These are phyloP conservation scores for Entophlyctis helioformis DNA, from an alignment of 192 early-diverging fungal genomes.

Conservation along the genomic window DNA sequence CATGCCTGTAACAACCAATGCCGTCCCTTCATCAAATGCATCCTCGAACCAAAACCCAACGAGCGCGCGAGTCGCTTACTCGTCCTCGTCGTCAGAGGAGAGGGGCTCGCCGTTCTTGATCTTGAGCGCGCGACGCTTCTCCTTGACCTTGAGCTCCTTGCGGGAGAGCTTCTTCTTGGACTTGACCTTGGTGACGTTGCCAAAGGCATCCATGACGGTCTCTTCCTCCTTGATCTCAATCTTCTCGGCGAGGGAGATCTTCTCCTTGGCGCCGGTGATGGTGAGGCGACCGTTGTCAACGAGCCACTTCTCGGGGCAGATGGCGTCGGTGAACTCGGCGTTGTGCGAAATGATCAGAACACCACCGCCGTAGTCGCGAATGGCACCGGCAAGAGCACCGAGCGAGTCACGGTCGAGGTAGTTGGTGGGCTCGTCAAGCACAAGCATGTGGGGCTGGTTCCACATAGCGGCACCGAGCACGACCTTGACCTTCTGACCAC, in stretches of 20 bases:
- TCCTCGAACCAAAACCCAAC: too few species aligned
- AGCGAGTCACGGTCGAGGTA: constrained; percentile 68
- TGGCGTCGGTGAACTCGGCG: constrained; percentile 63
- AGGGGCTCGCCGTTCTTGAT: constrained; percentile 18
- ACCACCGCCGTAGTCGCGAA: constrained; percentile 66
- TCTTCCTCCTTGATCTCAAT: constrained; percentile 33
- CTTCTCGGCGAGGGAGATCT: constrained; percentile 15
- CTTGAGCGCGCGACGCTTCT: constrained; percentile 18
- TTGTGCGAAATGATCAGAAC: constrained; percentile 78
- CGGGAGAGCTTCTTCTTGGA: constrained; percentile 44
- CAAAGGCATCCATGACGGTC: constrained; percentile 52
- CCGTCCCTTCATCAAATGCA: too few species aligned
- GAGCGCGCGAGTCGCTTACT: too few species aligned
- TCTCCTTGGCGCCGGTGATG: constrained; percentile 29
- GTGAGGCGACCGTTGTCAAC: constrained; percentile 50
- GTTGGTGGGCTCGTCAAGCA: constrained; percentile 66
- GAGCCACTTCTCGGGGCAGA: constrained; percentile 64
- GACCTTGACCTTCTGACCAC: constrained; percentile 80
- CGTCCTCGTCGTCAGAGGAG: constrained; percentile 28
- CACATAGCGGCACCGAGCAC: constrained; percentile 77
- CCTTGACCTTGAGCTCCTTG: constrained; percentile 32
- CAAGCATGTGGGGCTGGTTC: constrained; percentile 73
- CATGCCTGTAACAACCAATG: too few species aligned
- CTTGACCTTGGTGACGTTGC: constrained; percentile 64
- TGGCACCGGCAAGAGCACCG: constrained; percentile 62